Conservation (phyloP, 164 flowering plant genomes). For the Nymphaea thermarum region DNA sequence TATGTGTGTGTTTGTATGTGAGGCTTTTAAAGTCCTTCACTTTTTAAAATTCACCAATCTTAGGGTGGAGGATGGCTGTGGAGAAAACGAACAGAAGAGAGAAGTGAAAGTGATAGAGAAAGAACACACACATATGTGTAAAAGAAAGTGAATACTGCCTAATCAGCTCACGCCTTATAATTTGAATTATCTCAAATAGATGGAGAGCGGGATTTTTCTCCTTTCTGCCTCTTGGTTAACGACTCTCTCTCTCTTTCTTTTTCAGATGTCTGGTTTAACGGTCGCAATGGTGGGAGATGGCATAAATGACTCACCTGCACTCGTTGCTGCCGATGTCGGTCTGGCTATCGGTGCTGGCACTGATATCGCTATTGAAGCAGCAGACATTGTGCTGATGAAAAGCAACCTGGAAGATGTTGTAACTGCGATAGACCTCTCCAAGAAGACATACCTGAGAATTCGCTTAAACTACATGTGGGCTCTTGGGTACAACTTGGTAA, state of each 20-base stretch:
- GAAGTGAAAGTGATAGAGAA: too few relatives aligned
- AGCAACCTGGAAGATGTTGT: slow-evolving; percentile 77
- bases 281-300: slow-evolving; percentile 92
- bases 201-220: background rate
- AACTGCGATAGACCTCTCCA: slow-evolving; percentile 67
- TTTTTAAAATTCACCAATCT: too few relatives aligned
- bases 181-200: too few relatives aligned
- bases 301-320: slow-evolving; percentile 82
- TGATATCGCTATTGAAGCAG: slow-evolving; percentile 75
- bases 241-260: background rate
- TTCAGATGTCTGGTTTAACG: slow-evolving; percentile 33
- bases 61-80: too few relatives aligned
- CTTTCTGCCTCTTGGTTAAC: background rate
- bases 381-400: slow-evolving; percentile 77
- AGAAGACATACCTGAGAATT: slow-evolving; percentile 49
- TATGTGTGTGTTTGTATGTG: too few relatives aligned
- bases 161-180: too few relatives aligned
- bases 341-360: slow-evolving; percentile 94
- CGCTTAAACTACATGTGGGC: slow-evolving; percentile 76
- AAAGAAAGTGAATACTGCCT: too few relatives aligned
- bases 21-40: too few relatives aligned
- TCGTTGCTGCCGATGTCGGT: slow-evolving; percentile 76
- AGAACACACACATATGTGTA: too few relatives aligned
- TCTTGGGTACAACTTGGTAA: slow-evolving; percentile 52
- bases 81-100: too few relatives aligned